phyloP scores from a whole-genome alignment of 768 basidiomycete genomes.

The Tricholoma terreum region DNA sequence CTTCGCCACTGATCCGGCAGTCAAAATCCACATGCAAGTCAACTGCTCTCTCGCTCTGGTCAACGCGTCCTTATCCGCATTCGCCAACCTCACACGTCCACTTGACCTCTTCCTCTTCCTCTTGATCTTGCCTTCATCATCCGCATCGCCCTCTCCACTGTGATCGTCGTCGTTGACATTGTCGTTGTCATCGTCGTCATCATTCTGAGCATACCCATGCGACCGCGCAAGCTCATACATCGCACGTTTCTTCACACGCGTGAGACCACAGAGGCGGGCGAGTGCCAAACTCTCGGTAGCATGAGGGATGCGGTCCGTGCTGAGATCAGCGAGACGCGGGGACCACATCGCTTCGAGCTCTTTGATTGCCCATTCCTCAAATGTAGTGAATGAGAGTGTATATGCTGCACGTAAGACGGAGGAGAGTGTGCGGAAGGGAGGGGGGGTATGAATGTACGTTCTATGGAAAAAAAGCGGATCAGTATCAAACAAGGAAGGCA shows the following conservation, averaged over 20 bases:
- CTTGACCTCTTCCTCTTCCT: not conserved
- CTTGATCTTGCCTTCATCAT: not conserved
- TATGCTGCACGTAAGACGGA: slow-evolving; percentile 33
- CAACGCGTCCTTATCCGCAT: slow-evolving; percentile 6
- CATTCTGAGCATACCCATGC: slow-evolving; percentile 22
- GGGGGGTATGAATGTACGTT: slow-evolving; percentile 13
- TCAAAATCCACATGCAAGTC: slow-evolving; percentile 3
- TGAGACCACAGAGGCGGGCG: slow-evolving; percentile 25
- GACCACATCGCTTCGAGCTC: slow-evolving; percentile 32
- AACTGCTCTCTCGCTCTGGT: slow-evolving; percentile 13
- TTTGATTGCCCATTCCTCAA: slow-evolving; percentile 25
- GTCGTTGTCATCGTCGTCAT: not conserved
- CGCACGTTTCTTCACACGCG: slow-evolving; percentile 28
- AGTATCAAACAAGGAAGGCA: not conserved
- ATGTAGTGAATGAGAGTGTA: slow-evolving; percentile 25
- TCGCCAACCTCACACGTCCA: not conserved
- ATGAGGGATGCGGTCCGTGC: slow-evolving; percentile 14
- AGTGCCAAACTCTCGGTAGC: slow-evolving; percentile 29
- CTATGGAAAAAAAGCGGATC: slow-evolving; percentile 13
- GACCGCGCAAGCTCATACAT: slow-evolving; percentile 35
- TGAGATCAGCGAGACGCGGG: slow-evolving; percentile 18
- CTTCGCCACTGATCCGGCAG: not conserved
- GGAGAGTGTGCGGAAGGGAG: slow-evolving; percentile 25
- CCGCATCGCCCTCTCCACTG: not conserved
- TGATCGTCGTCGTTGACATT: too few species aligned